Evolutionary conservation across 2,329 filamentous ascomycete genomes (phyloP), one percentile per base, ranked within the genome.

Genomic region (Neofusicoccum laricinum): DNA sequence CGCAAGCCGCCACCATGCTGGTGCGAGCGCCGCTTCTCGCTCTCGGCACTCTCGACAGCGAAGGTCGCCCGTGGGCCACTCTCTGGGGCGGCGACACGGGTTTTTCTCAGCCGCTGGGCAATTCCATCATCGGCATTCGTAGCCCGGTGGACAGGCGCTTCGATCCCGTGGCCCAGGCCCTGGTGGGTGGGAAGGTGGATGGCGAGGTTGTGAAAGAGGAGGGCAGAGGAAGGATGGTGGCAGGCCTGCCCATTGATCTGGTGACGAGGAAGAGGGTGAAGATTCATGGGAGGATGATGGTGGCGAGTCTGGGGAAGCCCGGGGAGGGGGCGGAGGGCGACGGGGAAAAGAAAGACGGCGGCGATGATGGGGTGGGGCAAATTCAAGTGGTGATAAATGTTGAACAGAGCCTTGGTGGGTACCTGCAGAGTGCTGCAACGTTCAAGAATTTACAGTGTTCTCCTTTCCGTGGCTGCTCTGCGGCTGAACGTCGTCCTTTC

Each of bases 41-140:
- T 0, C 77, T 96, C 17, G 92, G 92, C 1, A 86, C 90, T 0
- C 77, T 93, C 1, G 91, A 95, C 71, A 75, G 78, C 2, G 71
- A 86, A 19, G 84, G 84, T 2, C 79, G 85, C 19, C 91, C 90
- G 1, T 96, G 92, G 92, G 90, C 89, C 15, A 90, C 90, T 0
- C 67, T 96, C 7, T 90, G 90, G 86, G 91, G 91, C n/a, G 92
- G 92, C 15, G 80, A 88, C 65, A 76, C 84, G 0, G 90, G 90
- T 0, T 90, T 94, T 68, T 86, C 87, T 0, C 80, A 83, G 53
- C 83, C 86, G 0, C 77, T 93, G 0, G 87, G 86, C 1, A 80
- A 84, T 45, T 83, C 80, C 1, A 81, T 91, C 10, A 80, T 96
- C 3, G 90, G 86, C 1, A 79, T 93, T 1, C 82, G 83, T 49